These are phyloP conservation scores for Penstemon barbatus DNA, from an alignment of 257 asterid genomes.

Conservation along the genomic window DNA sequence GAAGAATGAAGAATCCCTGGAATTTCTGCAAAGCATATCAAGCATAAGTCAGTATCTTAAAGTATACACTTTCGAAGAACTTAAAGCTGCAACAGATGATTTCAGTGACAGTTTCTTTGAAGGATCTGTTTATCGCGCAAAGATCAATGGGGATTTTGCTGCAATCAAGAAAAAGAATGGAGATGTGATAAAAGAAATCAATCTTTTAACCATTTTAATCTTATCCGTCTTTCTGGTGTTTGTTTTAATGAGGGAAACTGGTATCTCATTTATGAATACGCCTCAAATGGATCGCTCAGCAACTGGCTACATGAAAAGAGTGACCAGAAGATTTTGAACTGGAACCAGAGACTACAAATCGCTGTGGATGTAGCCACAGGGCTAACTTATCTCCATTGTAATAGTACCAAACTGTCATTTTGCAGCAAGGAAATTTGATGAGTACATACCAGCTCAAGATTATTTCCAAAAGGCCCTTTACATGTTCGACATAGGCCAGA, in stretches of 20 bases:
- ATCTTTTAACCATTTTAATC: slow-evolving; percentile 78
- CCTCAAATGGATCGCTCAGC: slow-evolving; percentile 60
- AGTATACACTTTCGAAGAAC: slow-evolving; percentile 62
- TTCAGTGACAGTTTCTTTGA: slow-evolving; percentile 52
- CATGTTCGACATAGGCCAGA: slow-evolving; percentile 53
- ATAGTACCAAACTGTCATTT: not conserved
- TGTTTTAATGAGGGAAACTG: slow-evolving; percentile 70
- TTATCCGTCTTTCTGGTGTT: slow-evolving; percentile 81
- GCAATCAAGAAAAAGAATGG: slow-evolving; percentile 89
- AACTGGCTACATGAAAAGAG: slow-evolving; percentile 48
- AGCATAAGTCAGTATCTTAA: slow-evolving; percentile 67
- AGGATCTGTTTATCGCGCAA: slow-evolving; percentile 79
- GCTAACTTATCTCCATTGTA: slow-evolving; percentile 78
- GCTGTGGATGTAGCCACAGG: slow-evolving; percentile 77
- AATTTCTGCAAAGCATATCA: slow-evolving; percentile 56
- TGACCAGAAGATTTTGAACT: slow-evolving; percentile 35
- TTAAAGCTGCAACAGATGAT: slow-evolving; percentile 60
- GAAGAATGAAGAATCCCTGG: slow-evolving; percentile 40
- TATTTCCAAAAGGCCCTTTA: slow-evolving; percentile 28
- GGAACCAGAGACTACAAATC: slow-evolving; percentile 72
- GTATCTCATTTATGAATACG: slow-evolving; percentile 86
- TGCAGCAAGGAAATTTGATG: too few species aligned
- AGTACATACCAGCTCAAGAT: too few species aligned
- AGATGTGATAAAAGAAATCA: slow-evolving; percentile 76
- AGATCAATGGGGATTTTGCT: slow-evolving; percentile 78